Conservation (phyloP, 495 filamentous ascomycete genomes). For the Annulohypoxylon nitens region DNA sequence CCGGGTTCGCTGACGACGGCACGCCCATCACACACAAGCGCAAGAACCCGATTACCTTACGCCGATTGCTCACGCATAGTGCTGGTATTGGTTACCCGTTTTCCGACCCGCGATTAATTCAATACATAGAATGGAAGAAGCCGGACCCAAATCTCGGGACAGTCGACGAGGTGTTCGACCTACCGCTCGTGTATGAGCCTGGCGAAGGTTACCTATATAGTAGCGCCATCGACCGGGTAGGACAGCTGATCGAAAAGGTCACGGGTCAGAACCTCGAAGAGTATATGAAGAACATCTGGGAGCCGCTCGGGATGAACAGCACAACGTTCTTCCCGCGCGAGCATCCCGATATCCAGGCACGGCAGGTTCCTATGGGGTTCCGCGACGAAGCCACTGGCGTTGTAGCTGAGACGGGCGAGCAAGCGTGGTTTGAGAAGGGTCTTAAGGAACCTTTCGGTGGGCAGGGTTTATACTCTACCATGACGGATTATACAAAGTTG, state of each 20-base stretch:
- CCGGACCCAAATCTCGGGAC: slow-evolving; percentile 25
- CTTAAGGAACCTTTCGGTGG: slow-evolving; percentile 32
- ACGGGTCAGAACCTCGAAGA: slow-evolving; percentile 48
- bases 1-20: slow-evolving; percentile 47
- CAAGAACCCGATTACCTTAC: slow-evolving; percentile 50
- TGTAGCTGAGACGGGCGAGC: slow-evolving; percentile 15
- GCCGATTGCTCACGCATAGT: slow-evolving; percentile 49
- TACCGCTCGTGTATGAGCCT: slow-evolving; percentile 64
- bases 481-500: slow-evolving; percentile 36
- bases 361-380: slow-evolving; percentile 24
- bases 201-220: slow-evolving; percentile 65
- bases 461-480: slow-evolving; percentile 28
- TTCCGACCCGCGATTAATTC: slow-evolving; percentile 24
- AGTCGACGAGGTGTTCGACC: slow-evolving; percentile 50
- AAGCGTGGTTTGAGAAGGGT: neutral
- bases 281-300: slow-evolving; percentile 50
- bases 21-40: slow-evolving; percentile 47
- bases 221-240: slow-evolving; percentile 65
- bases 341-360: slow-evolving; percentile 14
- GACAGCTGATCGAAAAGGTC: slow-evolving; percentile 51
- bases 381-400: neutral
- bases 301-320: slow-evolving; percentile 34
- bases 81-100: slow-evolving; percentile 44
- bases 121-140: slow-evolving; percentile 39
- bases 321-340: slow-evolving; percentile 53